phyloP scores from a whole-genome alignment of 225 moss, liverwort and hornwort genomes.

The Sphagnum contortum region DNA sequence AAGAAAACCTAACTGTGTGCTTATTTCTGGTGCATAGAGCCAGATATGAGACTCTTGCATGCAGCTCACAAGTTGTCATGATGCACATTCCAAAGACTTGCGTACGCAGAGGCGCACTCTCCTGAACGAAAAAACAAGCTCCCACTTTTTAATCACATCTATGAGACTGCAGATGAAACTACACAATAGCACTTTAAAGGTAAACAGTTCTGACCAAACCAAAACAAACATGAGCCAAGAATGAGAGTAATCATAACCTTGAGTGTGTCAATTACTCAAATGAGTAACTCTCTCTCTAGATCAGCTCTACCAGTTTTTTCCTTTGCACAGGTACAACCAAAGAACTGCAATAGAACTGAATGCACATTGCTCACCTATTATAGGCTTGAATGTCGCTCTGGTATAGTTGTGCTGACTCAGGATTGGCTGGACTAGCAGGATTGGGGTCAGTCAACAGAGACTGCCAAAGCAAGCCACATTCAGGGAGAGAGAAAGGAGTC shows the following conservation, averaged over 20 bases:
- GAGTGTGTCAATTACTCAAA: too few species aligned
- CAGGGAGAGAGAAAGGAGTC: background rate
- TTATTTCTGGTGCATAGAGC: slow-evolving; percentile 1
- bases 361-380: slow-evolving; percentile 20
- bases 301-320: too few species aligned
- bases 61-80: slow-evolving; percentile 6
- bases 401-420: slow-evolving; percentile 47
- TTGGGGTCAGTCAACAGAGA: slow-evolving; percentile 52
- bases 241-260: too few species aligned
- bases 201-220: too few species aligned
- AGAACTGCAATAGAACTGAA: too few species aligned
- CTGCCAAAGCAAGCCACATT: slow-evolving; percentile 9
- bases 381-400: slow-evolving; percentile 43
- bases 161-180: background rate
- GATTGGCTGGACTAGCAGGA: slow-evolving; percentile 55
- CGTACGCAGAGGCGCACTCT: slow-evolving; percentile 50
- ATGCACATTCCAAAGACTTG: slow-evolving; percentile 40
- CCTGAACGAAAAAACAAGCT: slow-evolving; percentile 10
- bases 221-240: too few species aligned
- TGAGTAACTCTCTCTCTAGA: too few species aligned
- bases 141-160: too few species aligned
- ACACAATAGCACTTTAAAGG: too few species aligned
- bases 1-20: too few species aligned
- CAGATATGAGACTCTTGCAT: slow-evolving; percentile 1
- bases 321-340: too few species aligned